Base-by-base conservation (phyloP, 2,329 filamentous ascomycete genomes). In the Penicillium sp. region DNA sequence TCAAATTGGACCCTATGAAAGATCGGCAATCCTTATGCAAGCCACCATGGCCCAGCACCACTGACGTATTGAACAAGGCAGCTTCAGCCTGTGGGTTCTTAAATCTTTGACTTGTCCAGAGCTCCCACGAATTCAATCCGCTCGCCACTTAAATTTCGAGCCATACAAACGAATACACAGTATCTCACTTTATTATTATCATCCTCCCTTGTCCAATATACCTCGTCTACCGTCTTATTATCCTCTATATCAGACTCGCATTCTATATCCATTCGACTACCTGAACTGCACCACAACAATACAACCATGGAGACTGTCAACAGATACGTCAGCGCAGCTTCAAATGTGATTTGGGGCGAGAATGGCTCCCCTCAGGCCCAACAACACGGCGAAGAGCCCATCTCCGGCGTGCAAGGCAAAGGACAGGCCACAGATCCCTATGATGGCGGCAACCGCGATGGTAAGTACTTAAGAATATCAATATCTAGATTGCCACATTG, bases 391-490 rank as follows among this genome's bases (percentile, higher is more conserved):
- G 72, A 75, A 62, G 90, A 95, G 75, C 90, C 90, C 18, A 72
- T 91, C 42, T 88, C 88, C 21, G 90, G 90, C 23, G 77, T 84
- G 49, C 77, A 80, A 54, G 90, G 90, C 38, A 77, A 87, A 68
- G 87, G 88, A 5, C 80, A 81, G 25, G 80, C 79, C 41, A 84
- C 82, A 13, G 86, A 93, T 70, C 90, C 90, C 0, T 95, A 86
- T 65, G 90, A 94, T 68, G 84, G 85, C 55, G 90, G 90, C 46
- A 94, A 94, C 70, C 75, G 83, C n/a, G 80, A 84, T 77, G 81
- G 79, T 84, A 71, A 62, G 75, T 60, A 42, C 12, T 3, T 8
- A 6, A 18, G 8, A 7, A 35, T 15, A 37, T 35, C 16, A 42
- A 10, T 41, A 16, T 13, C 12, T 25, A 6, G 21, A 41, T 25